Base-by-base conservation (phyloP, 1,139 yeast species). In the Yamadazyma atlantica region DNA sequence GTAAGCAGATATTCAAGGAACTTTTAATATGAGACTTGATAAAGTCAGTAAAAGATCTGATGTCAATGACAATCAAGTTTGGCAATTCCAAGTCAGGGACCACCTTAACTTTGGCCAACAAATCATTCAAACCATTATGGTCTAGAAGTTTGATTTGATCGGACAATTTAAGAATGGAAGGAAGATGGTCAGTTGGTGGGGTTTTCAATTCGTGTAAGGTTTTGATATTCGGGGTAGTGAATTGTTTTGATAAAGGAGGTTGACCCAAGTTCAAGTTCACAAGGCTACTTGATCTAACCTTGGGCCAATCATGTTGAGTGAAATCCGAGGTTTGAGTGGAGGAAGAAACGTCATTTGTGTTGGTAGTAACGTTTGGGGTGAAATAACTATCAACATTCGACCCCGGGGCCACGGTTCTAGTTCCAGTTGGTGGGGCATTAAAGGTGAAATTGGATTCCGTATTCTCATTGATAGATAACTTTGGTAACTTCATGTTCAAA, bases 1-100 rank as follows among this genome's bases (percentile, higher is more conserved):
- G 95, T 17, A 86, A 64, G 52, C 90, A 83, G 25, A 86, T 72
- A 53, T 84, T 84, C 32, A 83, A 63, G 1, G 95, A 75, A 33
- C 71, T 62, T n/a, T 50, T 51, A 12, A 87, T 54, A 41, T 81
- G 82, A 4, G 69, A 54, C 39, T 63, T 66, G 23, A 75, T 65
- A 55, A 65, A 84, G 37, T 82, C 86, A 4, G 84, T 75, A 51
- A 75, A 83, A 0, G 95, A 83, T 36, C 96, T 67, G 14, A 82
- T 77, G 54, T 87, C 96, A 12, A 87, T 63, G 4, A 82, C 48
- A 22, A 84, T 55, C 15, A 65, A 48, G 34, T 62, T 56, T 6
- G 54, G 54, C 11, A 46, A 34, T 4, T 36, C 29, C 8, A 42
- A n/a, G 3, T 32, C 43, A 6, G 35, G 31, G 1, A 42, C 25